Evolutionary conservation across 352 stramenopile species (phyloP).

Genomic region (Globisporangium uncinulatum): DNA sequence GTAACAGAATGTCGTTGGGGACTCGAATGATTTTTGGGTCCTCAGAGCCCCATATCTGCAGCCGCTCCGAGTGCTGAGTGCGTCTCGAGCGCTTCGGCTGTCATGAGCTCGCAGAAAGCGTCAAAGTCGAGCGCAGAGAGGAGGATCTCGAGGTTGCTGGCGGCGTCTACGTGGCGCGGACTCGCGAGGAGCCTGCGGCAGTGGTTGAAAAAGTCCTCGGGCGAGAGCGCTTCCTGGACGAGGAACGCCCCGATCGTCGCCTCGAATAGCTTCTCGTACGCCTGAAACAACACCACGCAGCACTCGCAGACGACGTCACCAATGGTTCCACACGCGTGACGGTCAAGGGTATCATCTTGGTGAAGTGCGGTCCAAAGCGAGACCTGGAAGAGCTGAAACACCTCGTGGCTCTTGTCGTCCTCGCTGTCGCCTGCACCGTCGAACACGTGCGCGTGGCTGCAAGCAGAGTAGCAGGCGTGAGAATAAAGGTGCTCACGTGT

Average conservation of each 20-base stretch:
- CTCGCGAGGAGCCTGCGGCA: conserved; percentile 28
- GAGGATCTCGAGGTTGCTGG: conserved; percentile 35
- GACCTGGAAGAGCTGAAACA: conserved; percentile 38
- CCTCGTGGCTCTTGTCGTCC: conserved; percentile 33
- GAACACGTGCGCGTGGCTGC: conserved; percentile 32
- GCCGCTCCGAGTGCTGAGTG: conserved; percentile 43
- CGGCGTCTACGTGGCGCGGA: conserved; percentile 26
- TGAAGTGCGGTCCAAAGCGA: neutral
- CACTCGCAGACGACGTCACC: no score
- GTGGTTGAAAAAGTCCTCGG: conserved; percentile 44
- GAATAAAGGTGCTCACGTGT: no score
- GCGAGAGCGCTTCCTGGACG: conserved; percentile 31
- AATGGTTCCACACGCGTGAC: neutral
- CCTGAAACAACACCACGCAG: conserved; percentile 10
- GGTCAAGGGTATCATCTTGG: no score
- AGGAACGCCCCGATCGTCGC: conserved; percentile 35
- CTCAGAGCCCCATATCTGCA: conserved; percentile 52
- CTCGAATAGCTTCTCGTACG: conserved; percentile 54
- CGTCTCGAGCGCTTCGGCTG: conserved; percentile 33
- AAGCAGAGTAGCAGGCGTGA: neutral
- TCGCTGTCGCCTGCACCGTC: conserved; percentile 21
- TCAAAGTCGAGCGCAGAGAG: conserved; percentile 53
- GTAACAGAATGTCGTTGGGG: conserved; percentile 2
- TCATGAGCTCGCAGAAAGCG: conserved; percentile 51
- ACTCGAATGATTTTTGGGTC: conserved; percentile 7